Base-by-base conservation (phyloP, 371 early-diverging fungal genomes). In the Mucor plumbeus region DNA sequence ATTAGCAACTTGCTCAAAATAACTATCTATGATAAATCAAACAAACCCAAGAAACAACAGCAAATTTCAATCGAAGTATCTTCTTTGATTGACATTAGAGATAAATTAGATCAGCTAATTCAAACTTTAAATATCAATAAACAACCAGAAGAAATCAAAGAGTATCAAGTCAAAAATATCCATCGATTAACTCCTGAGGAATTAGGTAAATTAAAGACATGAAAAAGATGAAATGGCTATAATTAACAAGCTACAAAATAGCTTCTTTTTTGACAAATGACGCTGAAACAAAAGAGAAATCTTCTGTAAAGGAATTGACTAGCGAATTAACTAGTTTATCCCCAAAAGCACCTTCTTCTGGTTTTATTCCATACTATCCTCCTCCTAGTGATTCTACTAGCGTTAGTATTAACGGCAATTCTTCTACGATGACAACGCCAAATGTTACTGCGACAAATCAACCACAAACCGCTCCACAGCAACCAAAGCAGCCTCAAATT, bases 1-100 rank as follows among this genome's bases (percentile, higher is more conserved):
- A 74, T 82, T 13, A 82, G 78, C 17, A 80, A 69, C 50, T 61
- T 87, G 7, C 61, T 87, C n/a, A 87, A 83, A 67, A 65, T 87
- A 9, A 84, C 80, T 0, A 75, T 87, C 2, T 73, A 68, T 31
- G 78, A 78, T 54, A 76, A 82, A 61, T 21, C 66, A 8, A n/a
- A 43, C n/a, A 33, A 50, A 5, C 0, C 56, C 14, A 35, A 21
- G 13, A 19, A 53, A 14, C 21, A 48, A 19, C 35, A 43, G 26
- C 39, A 43, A 33, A 15, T 14, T 35, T 1, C 21, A 38, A 11
- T 8, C 19, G 17, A 48, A 21, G 5, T 62, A 26, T 11, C 40
- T 4, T 39, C 70, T 39, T 48, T 69, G 39, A 65, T 65, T n/a
- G 56, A 64, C 19, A 34, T 69, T n/a, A 65, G 70, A 39, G 70